Conservation (phyloP, 495 filamentous ascomycete species). For the Coniosporium apollinis region DNA sequence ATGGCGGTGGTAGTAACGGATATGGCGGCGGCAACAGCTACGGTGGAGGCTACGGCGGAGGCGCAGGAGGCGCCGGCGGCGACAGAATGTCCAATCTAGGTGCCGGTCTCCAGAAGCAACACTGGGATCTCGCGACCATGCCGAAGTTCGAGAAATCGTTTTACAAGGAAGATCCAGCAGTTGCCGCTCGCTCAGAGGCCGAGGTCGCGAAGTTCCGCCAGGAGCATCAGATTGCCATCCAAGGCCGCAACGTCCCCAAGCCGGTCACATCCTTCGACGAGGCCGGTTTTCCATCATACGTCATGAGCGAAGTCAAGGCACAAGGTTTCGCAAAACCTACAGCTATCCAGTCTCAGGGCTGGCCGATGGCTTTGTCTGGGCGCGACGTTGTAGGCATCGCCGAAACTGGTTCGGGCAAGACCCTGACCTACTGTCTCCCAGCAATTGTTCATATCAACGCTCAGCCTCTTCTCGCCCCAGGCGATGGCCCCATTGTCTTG, state of each 20-base stretch:
- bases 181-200: conserved; percentile 50
- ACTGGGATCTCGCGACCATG: conserved; percentile 62
- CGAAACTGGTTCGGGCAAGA: conserved; percentile 98
- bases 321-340: conserved; percentile 88
- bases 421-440: conserved; percentile 91
- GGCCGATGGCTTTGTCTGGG: conserved; percentile 97
- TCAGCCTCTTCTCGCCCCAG: conserved; percentile 89
- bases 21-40: conserved; percentile 15
- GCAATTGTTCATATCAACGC: conserved; percentile 99
- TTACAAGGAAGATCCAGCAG: conserved; percentile 83
- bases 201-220: conserved; percentile 80
- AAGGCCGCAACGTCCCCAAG: conserved; percentile 65
- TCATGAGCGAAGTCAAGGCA: conserved; percentile 95
- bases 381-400: conserved; percentile 98
- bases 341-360: conserved; percentile 93
- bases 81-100: conserved; percentile 92
- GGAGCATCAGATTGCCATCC: conserved; percentile 60
- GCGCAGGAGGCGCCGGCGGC: conserved; percentile 35
- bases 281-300: conserved; percentile 89
- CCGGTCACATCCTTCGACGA: conserved; percentile 95
- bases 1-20: conserved; percentile 20
- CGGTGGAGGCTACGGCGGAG: conserved; percentile 27
- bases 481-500: conserved; percentile 92
- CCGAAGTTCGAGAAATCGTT: conserved; percentile 99
- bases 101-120: conserved; percentile 64